phyloP scores from a whole-genome alignment of 1,139 yeast species.

The Pichia sp. region DNA sequence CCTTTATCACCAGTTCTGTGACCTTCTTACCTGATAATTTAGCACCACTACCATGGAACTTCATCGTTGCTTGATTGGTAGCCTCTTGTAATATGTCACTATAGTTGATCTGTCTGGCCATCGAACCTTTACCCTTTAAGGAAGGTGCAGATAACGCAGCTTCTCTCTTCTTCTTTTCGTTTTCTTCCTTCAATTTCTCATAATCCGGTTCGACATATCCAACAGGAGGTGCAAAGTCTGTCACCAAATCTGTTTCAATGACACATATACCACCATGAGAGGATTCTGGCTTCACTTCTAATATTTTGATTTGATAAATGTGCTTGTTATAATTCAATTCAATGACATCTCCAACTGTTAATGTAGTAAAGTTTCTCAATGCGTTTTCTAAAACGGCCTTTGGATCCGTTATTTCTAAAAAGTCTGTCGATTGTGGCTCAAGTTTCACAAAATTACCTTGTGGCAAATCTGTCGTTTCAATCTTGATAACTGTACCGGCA shows the following conservation, averaged over 20 bases:
- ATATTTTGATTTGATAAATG: slow-evolving; percentile 74
- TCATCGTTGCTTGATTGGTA: slow-evolving; percentile 21
- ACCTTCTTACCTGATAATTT: slow-evolving; percentile 66
- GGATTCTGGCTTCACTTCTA: slow-evolving; percentile 85
- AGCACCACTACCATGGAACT: slow-evolving; percentile 66
- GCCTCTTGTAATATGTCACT: slow-evolving; percentile 53
- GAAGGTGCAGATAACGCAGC: slow-evolving; percentile 31
- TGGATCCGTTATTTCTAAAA: slow-evolving; percentile 92
- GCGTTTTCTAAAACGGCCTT: slow-evolving; percentile 96
- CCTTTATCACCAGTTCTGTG: slow-evolving; percentile 11
- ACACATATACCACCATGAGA: slow-evolving; percentile 70
- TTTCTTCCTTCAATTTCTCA: slow-evolving; percentile 29
- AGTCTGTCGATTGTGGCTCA: slow-evolving; percentile 94
- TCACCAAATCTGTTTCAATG: slow-evolving; percentile 94
- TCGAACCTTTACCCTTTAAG: slow-evolving; percentile 50
- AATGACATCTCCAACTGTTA: slow-evolving; percentile 82
- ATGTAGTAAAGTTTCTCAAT: slow-evolving; percentile 82
- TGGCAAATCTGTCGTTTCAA: slow-evolving; percentile 77
- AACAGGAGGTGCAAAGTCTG: slow-evolving; percentile 98
- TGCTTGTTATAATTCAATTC: slow-evolving; percentile 84
- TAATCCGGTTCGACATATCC: slow-evolving; percentile 79
- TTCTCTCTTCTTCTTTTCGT: slow-evolving; percentile 26
- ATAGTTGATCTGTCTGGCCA: slow-evolving; percentile 78
- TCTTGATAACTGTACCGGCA: slow-evolving; percentile 78
- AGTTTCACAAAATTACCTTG: slow-evolving; percentile 87